Evolutionary conservation across 2,329 filamentous ascomycete genomes (phyloP).

Genomic region (Epichloe sylvatica): DNA sequence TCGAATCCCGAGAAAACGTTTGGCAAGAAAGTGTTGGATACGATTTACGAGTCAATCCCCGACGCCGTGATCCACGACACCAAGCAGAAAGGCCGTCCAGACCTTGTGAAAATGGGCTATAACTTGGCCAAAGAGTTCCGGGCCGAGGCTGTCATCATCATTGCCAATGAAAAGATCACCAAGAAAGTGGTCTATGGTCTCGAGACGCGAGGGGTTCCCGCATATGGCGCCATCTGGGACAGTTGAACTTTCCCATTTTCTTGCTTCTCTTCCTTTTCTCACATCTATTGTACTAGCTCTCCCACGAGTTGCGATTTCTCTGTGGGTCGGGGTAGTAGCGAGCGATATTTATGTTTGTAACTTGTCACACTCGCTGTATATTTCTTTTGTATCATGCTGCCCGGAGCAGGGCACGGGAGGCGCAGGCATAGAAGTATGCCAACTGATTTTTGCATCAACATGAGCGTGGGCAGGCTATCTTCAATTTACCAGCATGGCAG

Average conservation of each 20-base stretch:
- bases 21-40: conserved; percentile 39
- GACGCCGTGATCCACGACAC: conserved; percentile 57
- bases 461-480: conserved; percentile 1
- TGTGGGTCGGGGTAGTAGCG: not conserved
- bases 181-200: conserved; percentile 54
- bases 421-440: not conserved
- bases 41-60: conserved; percentile 43
- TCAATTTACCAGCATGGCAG: not conserved
- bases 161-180: conserved; percentile 56
- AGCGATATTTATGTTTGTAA: not conserved
- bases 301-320: not conserved
- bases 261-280: not conserved
- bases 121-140: conserved; percentile 42
- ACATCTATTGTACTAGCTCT: not conserved
- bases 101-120: conserved; percentile 36
- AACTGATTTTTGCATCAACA: not conserved
- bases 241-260: conserved; percentile 14
- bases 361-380: not conserved
- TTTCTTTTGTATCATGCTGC: not conserved
- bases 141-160: conserved; percentile 58
- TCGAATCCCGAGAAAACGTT: conserved; percentile 48
- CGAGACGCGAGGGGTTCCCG: conserved; percentile 49
- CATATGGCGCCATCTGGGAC: conserved; percentile 65
- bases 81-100: conserved; percentile 40
- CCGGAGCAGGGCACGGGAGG: not conserved